These are phyloP conservation scores for Cryptococcus sp. DNA, from an alignment of 1,284 basidiomycete genomes.

Conservation along the genomic window DNA sequence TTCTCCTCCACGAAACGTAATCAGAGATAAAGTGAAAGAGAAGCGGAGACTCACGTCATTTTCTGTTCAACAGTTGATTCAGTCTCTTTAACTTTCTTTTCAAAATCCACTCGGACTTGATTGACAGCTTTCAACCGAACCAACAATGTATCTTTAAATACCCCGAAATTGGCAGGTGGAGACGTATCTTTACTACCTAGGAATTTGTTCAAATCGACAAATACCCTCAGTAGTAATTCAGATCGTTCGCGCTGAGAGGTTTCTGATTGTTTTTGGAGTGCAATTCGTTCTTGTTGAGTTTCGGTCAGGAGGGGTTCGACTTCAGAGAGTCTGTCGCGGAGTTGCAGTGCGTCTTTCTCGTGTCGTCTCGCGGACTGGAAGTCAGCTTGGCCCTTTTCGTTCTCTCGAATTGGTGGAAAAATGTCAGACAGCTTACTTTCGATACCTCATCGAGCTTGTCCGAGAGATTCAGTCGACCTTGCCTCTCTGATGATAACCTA, in stretches of 20 bases:
- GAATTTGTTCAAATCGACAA: slow-evolving; percentile 93
- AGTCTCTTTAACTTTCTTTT: slow-evolving; percentile 75
- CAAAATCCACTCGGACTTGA: slow-evolving; percentile 78
- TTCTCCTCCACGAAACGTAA: background rate
- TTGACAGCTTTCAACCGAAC: slow-evolving; percentile 76
- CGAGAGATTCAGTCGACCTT: slow-evolving; percentile 71
- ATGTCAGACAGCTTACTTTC: slow-evolving; percentile 39
- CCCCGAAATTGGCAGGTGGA: slow-evolving; percentile 68
- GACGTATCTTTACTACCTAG: slow-evolving; percentile 77
- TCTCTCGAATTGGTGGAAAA: background rate
- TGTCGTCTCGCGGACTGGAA: slow-evolving; percentile 55
- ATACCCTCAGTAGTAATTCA: slow-evolving; percentile 83
- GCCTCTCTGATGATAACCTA: slow-evolving; percentile 74
- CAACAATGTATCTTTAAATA: slow-evolving; percentile 87
- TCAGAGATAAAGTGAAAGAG: background rate
- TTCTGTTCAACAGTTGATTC: slow-evolving; percentile 54
- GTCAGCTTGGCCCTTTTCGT: background rate
- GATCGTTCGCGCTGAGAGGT: slow-evolving; percentile 90
- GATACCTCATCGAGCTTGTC: slow-evolving; percentile 78
- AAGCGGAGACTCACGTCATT: slow-evolving; percentile 42
- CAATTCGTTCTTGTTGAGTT: slow-evolving; percentile 69
- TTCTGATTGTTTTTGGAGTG: slow-evolving; percentile 72
- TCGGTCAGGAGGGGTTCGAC: slow-evolving; percentile 77
- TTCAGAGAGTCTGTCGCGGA: slow-evolving; percentile 62
- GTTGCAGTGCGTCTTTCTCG: slow-evolving; percentile 60